Evolutionary conservation across 1,284 basidiomycete species (phyloP), one percentile per base, ranked within the genome.

Genomic region (Tranzscheliella williamsii): DNA sequence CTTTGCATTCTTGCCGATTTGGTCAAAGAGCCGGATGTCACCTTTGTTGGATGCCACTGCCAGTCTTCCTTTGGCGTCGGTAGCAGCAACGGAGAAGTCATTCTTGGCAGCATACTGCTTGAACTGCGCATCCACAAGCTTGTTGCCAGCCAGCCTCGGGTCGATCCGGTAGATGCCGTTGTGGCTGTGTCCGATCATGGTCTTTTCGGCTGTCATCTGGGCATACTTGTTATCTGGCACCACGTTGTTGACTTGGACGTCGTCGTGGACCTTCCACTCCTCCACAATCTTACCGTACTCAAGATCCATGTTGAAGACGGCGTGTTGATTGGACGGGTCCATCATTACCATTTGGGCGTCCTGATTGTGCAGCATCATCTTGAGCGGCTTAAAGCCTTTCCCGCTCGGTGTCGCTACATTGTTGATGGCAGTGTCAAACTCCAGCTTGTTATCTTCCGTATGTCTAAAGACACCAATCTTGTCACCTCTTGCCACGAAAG

Each of bases 1-100:
- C 85, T 98, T 99, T 26, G 95, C 95, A 72, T 92, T 98, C 84
- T 97, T 98, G 37, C 95, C 95, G 65, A 99, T 90, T 42, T 87
- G 83, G 78, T 99, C 95, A 72, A 94, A 99, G 42, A 99, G 81
- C 36, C 94, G 84, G 61, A 99, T 89, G 77, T 98, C 95, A 54
- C 95, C 95, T 81, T 96, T 98, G 80, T 91, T 89, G 68, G 89
- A 91, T 13, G 90, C 92, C 4, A 98, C 89, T 2, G 92, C 95
- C 42, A 99, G 82, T 75, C 89, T 87, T 20, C 95, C 94, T 8
- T 81, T 79, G 27, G 85, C 86, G 21, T 94, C 97, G 7, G 95
- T 98, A 4, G 90, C 83, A 20, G 96, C 86, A 7, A 90, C 88
- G 1, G 91, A 95, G 78, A 99, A 99, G 78, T 89, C 88, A 81